Base-by-base conservation (phyloP, 2,329 filamentous ascomycete genomes). In the Sporothrix phasma region DNA sequence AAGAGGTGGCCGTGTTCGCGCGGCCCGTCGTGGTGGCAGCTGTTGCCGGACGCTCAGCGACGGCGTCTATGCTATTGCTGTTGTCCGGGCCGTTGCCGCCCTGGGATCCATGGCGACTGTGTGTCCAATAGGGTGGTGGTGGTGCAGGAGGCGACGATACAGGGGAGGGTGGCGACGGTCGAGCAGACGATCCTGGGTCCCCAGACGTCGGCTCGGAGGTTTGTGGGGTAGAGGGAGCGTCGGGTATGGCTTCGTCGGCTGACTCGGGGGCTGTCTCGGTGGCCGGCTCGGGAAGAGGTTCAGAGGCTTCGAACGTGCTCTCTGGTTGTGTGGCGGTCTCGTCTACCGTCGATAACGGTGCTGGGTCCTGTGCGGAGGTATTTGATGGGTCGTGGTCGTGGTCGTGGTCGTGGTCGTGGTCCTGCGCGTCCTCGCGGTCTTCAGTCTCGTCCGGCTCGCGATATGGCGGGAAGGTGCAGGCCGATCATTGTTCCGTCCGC, bases 81-180 rank as follows among this genome's bases (percentile, higher is more conserved):
- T 37, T 17, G 51, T 61, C 47, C 8, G 10, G 22, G 31, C 29
- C 19, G 19, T 22, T 46, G 10, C 17, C 11, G 26, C 13, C 31
- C 19, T 31, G 31, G 4, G 43, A 62, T 17, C 41, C 43, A 24
- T 60, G 37, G 22, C 62, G 62, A 29, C 64, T 68, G 51, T 68
- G 67, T 22, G 56, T 68, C 67, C 67, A 68, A 45, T 67, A 69
- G 41, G 47, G 54, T 3, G 67, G 67, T 15, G 67, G 64, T 29
- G 63, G 59, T 15, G 59, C 61, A 7, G 59, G 53, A 10, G 49
- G 62, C 11, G 64, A 41, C 39, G 39, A 22, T 5, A 51, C 22
- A 8, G 47, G 19, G 7, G 37, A 43, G 8, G 49, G 34, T 17
- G 29, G 29, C 43, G 3, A 5, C 17, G 43, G 29, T 22, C 8